Base-by-base conservation (phyloP, 176 grass and related monocot genomes). In the Raddia distichophylla region DNA sequence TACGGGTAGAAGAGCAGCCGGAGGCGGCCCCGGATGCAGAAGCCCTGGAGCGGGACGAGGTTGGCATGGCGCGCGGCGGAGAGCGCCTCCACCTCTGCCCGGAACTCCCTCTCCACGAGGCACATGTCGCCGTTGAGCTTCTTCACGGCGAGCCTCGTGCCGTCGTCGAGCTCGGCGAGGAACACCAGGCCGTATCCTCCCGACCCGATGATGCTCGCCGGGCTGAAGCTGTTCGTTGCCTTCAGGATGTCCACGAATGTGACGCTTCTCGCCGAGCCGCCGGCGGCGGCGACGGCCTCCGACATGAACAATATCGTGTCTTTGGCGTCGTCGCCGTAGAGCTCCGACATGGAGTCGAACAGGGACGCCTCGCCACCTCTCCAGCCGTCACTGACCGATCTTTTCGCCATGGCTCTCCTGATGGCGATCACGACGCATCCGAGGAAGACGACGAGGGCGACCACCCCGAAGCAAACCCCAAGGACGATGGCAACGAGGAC, bases 21-120 rank as follows among this genome's bases (percentile, higher is more conserved):
- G 5, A 86, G 75, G 13, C 59, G 20, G 1, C 90, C 90, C 0
- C 83, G 63, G 57, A 80, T 49, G 84, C 90, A 92, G 87, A 86
- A 92, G 9, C 90, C 87, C 16, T 47, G 83, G 9, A 92, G 87
- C 13, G 90, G 87, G 5, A 92, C 90, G 0, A 92, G 80, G 80
- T 92, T 86, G 27, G 71, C 79, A 70, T 92, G 90, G 32, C 68
- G 80, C 58, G 82, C 71, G 58, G 65, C 68, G 3, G 86, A 89
- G 1, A 89, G 87, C 15, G 70, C 82, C 69, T 89, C 87, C 61
- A 89, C 87, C 70, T 89, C 87, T 19, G 87, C 87, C 7, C 43
- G 87, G 58, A 92, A 92, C 64, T 92, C 90, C 20, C 90, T 63
- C 8, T 92, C 83, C 57, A 86, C 27, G n/a, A 89, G 76, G 75